A percentile compares a stretch with the other conserved stretches of the same genome.
These are phyloP conservation scores for Dipodascus geniculatus DNA, from an alignment of 805 yeast species.

Conservation along the genomic window DNA sequence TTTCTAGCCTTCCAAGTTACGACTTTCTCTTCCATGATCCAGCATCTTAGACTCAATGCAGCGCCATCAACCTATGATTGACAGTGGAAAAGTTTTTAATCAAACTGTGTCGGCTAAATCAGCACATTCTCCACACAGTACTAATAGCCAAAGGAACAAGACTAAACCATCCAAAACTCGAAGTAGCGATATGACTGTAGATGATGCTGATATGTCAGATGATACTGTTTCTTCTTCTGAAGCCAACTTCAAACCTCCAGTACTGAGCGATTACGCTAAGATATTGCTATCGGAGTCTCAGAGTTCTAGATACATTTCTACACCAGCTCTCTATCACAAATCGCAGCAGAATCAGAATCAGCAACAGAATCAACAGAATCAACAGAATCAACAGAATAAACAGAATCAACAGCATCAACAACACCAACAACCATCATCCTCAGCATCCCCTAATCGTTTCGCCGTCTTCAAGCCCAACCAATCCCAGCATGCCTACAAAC, in stretches of 20 bases:
- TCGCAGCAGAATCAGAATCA: too few relatives aligned
- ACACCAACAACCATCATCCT: neutral
- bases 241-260: constrained; percentile 45
- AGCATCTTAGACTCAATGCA: neutral
- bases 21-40: neutral
- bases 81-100: neutral
- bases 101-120: neutral
- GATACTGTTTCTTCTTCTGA: constrained; percentile 29
- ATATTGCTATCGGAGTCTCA: constrained; percentile 32
- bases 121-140: neutral
- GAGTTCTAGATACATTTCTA: constrained; percentile 6
- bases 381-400: too few relatives aligned
- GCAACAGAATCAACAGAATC: too few relatives aligned
- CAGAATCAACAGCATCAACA: too few relatives aligned
- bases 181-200: constrained; percentile 13
- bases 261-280: constrained; percentile 44
- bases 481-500: constrained; percentile 16
- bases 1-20: neutral
- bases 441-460: neutral
- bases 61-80: neutral
- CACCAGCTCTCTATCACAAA: constrained; percentile 13
- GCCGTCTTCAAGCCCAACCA: neutral
- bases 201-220: constrained; percentile 20
- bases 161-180: neutral
- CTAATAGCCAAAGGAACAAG: too few relatives aligned